phyloP scores from a whole-genome alignment of 768 basidiomycete species.

The Lepiota venenata region DNA sequence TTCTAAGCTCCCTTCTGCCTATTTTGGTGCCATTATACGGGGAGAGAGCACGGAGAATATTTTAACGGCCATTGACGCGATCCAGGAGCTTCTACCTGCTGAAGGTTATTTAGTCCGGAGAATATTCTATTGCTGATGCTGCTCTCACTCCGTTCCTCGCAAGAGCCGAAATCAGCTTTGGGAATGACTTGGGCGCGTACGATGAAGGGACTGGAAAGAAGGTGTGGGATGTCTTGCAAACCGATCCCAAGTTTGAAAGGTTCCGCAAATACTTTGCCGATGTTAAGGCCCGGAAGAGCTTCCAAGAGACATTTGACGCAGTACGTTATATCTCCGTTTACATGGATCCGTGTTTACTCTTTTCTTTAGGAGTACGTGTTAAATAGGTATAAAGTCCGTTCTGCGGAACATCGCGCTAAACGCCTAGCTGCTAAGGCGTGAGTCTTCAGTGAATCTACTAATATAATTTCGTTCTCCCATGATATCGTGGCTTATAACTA shows the following conservation, averaged over 20 bases:
- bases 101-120: conserved; percentile 43
- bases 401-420: too few relatives aligned
- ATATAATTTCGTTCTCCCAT: too few relatives aligned
- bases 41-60: conserved; percentile 41
- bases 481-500: too few relatives aligned
- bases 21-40: conserved; percentile 29
- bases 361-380: background rate
- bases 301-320: conserved; percentile 50
- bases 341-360: background rate
- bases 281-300: conserved; percentile 49
- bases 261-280: conserved; percentile 45
- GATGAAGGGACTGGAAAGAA: conserved; percentile 44
- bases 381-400: too few relatives aligned
- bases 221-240: conserved; percentile 37
- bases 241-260: conserved; percentile 44
- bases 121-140: conserved; percentile 63
- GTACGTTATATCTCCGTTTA: conserved; percentile 29
- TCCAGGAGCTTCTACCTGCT: conserved; percentile 48
- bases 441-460: too few relatives aligned
- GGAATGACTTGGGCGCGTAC: conserved; percentile 51
- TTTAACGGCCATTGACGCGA: conserved; percentile 37
- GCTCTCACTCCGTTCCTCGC: conserved; percentile 59
- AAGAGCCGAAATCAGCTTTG: conserved; percentile 40
- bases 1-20: conserved; percentile 40
- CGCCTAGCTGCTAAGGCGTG: too few relatives aligned